Conservation (phyloP, 495 filamentous ascomycete genomes). For the Jackrogersella minutella region DNA sequence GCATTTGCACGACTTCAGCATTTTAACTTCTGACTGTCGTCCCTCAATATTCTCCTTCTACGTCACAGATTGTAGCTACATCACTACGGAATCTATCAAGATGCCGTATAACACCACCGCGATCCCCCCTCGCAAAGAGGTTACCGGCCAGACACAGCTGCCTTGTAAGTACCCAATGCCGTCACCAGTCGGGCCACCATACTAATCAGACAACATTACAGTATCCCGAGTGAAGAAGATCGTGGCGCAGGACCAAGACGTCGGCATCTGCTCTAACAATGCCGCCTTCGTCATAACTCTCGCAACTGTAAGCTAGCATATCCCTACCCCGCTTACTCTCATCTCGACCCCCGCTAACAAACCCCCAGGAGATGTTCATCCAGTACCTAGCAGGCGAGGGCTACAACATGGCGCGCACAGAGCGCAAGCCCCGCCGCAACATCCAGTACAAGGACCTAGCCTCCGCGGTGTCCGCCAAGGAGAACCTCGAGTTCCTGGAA, state of each 20-base stretch:
- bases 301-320: constrained; percentile 71
- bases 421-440: constrained; percentile 89
- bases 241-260: constrained; percentile 85
- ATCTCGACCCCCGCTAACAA: not conserved
- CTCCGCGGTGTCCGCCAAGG: constrained; percentile 83
- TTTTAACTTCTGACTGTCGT: not conserved
- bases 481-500: constrained; percentile 94
- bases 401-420: constrained; percentile 86
- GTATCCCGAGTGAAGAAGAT: constrained; percentile 95
- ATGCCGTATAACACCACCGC: constrained; percentile 93
- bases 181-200: not conserved
- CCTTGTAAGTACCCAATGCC: constrained; percentile 69
- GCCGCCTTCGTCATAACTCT: constrained; percentile 94
- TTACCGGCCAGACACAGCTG: constrained; percentile 82
- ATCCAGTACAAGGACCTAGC: constrained; percentile 97
- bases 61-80: not conserved
- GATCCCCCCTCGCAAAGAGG: constrained; percentile 79
- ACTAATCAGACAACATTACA: constrained; percentile 44
- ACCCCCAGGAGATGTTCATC: constrained; percentile 91
- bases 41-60: not conserved
- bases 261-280: constrained; percentile 84
- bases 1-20: not conserved
- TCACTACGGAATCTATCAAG: not conserved
- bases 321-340: not conserved
- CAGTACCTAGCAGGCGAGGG: constrained; percentile 87